These are phyloP conservation scores for Exophiala sp. DNA, from an alignment of 2,329 filamentous ascomycete species.

Conservation along the genomic window DNA sequence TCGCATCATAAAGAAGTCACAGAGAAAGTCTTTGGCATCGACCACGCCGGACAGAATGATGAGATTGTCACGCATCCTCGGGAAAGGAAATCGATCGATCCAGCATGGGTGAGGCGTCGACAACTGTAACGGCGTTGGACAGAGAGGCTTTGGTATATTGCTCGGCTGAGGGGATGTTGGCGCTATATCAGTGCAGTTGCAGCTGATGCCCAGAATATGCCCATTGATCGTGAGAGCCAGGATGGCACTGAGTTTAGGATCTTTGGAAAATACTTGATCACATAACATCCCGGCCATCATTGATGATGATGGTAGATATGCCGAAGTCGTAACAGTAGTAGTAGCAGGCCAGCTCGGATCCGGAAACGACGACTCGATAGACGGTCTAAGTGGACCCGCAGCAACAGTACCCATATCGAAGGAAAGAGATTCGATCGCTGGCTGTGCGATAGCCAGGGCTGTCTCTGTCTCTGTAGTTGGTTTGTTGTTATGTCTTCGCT, in stretches of 20 bases:
- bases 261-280: slow-evolving; percentile 8
- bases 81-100: slow-evolving; percentile 41
- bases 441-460: no score
- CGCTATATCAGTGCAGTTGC: slow-evolving; percentile 27
- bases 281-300: background rate
- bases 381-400: no score
- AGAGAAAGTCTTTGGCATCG: slow-evolving; percentile 37
- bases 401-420: no score
- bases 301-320: background rate
- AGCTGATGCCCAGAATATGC: slow-evolving; percentile 31
- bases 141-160: slow-evolving; percentile 30
- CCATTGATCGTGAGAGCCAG: slow-evolving; percentile 34
- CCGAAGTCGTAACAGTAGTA: no score
- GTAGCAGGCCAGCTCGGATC: no score
- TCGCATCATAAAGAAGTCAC: slow-evolving; percentile 33
- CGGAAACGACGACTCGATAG: no score
- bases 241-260: background rate
- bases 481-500: no score
- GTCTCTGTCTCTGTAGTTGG: no score
- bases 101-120: slow-evolving; percentile 35
- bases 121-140: slow-evolving; percentile 35
- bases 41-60: slow-evolving; percentile 31
- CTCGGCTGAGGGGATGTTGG: slow-evolving; percentile 28
- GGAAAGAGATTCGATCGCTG: no score
- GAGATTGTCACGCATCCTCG: slow-evolving; percentile 37